Base-by-base conservation (phyloP, 208 protist species). In the Acanthamoeba sp. region DNA sequence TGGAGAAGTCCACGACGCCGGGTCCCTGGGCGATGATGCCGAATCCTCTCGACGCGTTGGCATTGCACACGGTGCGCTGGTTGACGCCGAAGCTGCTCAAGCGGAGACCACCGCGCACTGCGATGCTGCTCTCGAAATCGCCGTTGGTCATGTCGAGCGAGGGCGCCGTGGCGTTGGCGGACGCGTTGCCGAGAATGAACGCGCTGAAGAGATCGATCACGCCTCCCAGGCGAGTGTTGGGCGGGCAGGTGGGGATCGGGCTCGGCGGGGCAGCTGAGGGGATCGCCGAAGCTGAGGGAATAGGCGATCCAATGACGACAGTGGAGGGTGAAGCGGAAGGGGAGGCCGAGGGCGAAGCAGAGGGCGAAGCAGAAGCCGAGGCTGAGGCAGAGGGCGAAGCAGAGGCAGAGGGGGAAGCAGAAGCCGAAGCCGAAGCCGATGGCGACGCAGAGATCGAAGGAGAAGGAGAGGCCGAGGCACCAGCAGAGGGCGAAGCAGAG, bases 71-170 rank as follows among this genome's bases (percentile, higher is more conserved):
- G n/a, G 36, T 36, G 29, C 62, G 62, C 78, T 87, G 78, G 78
- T 59, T 59, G 78, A 87, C 45, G 24, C 78, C 48, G 78, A 87
- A 87, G 78, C 45, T 87, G 45, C 78, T 14, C 20, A 87, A 45
- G 3, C 78, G 78, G 1, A 87, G 45, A 0, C 78, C 78, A 7
- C 78, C 78, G 27, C 18, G 6, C 27, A 87, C 78, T 0, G 78
- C 78, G 9, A 59, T 7, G 12, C 6, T 27, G 45, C 5, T n/a
- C 45, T 87, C 45, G 29, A 87, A 34, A 12, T 59, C 78, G 78
- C 78, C 78, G 45, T 87, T 87, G 22, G 24, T 59, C 45, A 87
- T 32, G 45, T 87, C 78, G 45, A 80, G 36, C 27, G 78, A 50
- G 34, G 10, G 5, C 5, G n/a, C 10, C 5, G 45, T 32, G 48